Percentiles rank a stretch among this genome's conserved stretches.
phyloP scores from a whole-genome alignment of 495 filamentous ascomycete species.

The Glonium stellatum region DNA sequence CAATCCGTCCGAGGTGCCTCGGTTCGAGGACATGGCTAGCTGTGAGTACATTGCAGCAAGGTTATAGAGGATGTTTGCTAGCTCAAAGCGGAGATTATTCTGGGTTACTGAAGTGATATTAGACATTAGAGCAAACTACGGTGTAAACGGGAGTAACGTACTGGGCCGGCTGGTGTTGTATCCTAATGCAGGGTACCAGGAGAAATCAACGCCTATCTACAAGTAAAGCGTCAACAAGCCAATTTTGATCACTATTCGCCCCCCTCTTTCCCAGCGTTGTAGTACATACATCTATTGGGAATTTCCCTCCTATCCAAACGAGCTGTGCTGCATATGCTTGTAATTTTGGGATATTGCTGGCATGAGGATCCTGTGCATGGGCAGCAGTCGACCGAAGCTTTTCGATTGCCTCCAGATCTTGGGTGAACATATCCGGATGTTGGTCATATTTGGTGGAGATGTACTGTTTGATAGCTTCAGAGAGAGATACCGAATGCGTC shows the following conservation, averaged over 20 bases:
- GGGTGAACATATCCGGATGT: slow-evolving; percentile 93
- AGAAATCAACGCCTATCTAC: slow-evolving; percentile 89
- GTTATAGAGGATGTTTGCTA: slow-evolving; percentile 89
- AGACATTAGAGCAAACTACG: not conserved
- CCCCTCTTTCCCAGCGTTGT: not conserved
- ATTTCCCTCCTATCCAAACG: slow-evolving; percentile 90
- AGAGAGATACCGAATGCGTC: slow-evolving; percentile 67
- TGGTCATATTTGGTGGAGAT: slow-evolving; percentile 99
- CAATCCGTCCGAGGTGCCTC: slow-evolving; percentile 73
- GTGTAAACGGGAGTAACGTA: slow-evolving; percentile 29
- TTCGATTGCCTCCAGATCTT: slow-evolving; percentile 84
- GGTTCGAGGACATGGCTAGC: slow-evolving; percentile 73
- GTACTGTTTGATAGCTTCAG: slow-evolving; percentile 83
- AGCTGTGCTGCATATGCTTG: slow-evolving; percentile 86
- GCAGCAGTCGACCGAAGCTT: slow-evolving; percentile 72
- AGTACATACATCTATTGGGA: slow-evolving; percentile 79
- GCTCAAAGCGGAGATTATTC: slow-evolving; percentile 91
- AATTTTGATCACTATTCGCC: too few relatives aligned
- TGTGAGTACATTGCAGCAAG: slow-evolving; percentile 90
- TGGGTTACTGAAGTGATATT: slow-evolving; percentile 51
- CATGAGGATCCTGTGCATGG: slow-evolving; percentile 79
- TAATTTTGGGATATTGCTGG: slow-evolving; percentile 81
- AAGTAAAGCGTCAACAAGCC: not conserved
- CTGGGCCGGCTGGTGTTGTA: slow-evolving; percentile 74
- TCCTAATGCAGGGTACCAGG: slow-evolving; percentile 89